Percentiles rank a stretch among this genome's conserved stretches.
Conservation (phyloP, 1,284 basidiomycete genomes). For the Sporisorium graminicola region DNA sequence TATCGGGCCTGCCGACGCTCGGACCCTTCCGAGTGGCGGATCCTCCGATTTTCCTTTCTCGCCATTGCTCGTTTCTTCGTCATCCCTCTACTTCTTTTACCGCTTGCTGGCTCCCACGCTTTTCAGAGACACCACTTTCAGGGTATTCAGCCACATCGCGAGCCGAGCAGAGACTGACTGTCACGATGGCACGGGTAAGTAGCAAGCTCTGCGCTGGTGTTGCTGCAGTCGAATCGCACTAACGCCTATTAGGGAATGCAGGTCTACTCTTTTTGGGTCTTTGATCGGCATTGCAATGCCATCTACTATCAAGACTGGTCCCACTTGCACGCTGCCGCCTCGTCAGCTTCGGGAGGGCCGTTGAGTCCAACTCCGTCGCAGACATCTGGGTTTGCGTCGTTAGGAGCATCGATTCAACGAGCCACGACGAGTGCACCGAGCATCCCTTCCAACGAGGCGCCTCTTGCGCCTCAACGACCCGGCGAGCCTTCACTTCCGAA, state of each 20-base stretch:
- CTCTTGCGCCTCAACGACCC: slow-evolving; percentile 26
- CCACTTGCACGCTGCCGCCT: slow-evolving; percentile 44
- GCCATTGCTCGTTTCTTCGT: background rate
- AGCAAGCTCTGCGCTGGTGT: too few species aligned
- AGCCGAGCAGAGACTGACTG: background rate
- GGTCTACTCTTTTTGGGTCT: slow-evolving; percentile 68
- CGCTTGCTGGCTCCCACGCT: too few species aligned
- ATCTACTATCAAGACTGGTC: slow-evolving; percentile 69
- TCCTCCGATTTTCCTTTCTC: background rate
- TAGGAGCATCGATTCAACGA: slow-evolving; percentile 58
- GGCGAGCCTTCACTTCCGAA: slow-evolving; percentile 40
- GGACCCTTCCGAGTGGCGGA: slow-evolving; percentile 2
- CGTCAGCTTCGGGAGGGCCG: slow-evolving; percentile 13
- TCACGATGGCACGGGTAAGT: slow-evolving; percentile 30
- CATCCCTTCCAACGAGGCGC: slow-evolving; percentile 7
- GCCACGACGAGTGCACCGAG: slow-evolving; percentile 33
- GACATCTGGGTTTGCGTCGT: slow-evolving; percentile 47
- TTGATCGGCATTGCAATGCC: slow-evolving; percentile 65
- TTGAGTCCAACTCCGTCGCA: slow-evolving; percentile 36
- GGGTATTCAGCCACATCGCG: too few species aligned
- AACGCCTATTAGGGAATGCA: slow-evolving; percentile 8
- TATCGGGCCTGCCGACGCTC: slow-evolving; percentile 11
- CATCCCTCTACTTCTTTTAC: too few species aligned
- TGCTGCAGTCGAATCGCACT: background rate
- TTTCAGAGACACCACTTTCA: background rate